Conservation (phyloP, 352 stramenopile species). For the Globisporangium splendens region DNA sequence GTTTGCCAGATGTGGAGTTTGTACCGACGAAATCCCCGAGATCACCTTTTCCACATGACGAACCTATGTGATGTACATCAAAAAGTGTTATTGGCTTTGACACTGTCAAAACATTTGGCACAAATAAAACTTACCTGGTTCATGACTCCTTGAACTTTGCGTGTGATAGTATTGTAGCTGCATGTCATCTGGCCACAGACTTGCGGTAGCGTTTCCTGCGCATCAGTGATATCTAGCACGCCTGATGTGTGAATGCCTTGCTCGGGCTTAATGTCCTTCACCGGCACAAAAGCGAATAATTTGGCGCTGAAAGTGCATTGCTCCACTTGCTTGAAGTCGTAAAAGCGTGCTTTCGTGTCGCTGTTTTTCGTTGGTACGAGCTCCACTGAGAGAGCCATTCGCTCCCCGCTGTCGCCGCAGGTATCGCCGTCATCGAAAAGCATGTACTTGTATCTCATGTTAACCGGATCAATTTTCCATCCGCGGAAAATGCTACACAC, state of each 20-base stretch:
- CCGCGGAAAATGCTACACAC: constrained; percentile 60
- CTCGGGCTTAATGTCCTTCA: constrained; percentile 31
- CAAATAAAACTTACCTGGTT: constrained; percentile 35
- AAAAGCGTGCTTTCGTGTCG: constrained; percentile 36
- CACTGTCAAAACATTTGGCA: neutral
- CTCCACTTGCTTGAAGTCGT: constrained; percentile 50
- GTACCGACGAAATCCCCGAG: constrained; percentile 11
- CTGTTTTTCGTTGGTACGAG: constrained; percentile 42
- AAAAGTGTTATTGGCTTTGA: too few species aligned
- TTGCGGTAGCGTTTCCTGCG: constrained; percentile 44
- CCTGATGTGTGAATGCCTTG: constrained; percentile 62
- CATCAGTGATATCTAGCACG: constrained; percentile 62
- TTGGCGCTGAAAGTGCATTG: constrained; percentile 54
- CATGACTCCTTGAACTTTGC: constrained; percentile 45
- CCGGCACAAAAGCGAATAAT: constrained; percentile 42
- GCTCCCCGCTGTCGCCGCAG: constrained; percentile 41
- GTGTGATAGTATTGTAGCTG: constrained; percentile 45
- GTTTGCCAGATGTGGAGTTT: constrained; percentile 36
- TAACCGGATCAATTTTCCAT: constrained; percentile 78
- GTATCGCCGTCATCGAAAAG: constrained; percentile 73
- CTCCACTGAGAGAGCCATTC: constrained; percentile 47
- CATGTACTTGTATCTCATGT: constrained; percentile 74
- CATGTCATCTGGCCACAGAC: constrained; percentile 77
- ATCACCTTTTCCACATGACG: constrained; percentile 24
- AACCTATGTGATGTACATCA: neutral